Evolutionary conservation across 2,329 filamentous ascomycete species (phyloP).

Genomic region (Diaporthe amygdali): DNA sequence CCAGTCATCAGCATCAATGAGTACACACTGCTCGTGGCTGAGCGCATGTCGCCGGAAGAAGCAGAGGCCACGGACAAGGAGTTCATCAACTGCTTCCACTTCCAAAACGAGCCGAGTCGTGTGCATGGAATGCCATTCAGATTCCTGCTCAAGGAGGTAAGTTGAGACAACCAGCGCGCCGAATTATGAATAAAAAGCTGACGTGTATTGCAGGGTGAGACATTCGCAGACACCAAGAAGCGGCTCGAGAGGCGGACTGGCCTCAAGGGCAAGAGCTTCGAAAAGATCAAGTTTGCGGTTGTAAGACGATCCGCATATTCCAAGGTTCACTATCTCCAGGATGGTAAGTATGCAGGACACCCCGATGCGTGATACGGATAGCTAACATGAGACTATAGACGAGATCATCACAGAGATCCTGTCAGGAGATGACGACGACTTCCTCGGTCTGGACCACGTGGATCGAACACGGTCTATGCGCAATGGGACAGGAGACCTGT

Average conservation of each 20-base stretch:
- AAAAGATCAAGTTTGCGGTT: conserved; percentile 96
- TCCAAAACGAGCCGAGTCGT: conserved; percentile 86
- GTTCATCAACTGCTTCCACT: conserved; percentile 85
- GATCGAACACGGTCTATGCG: conserved; percentile 64
- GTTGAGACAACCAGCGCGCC: conserved; percentile 32
- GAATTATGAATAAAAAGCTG: background rate
- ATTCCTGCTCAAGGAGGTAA: conserved; percentile 82
- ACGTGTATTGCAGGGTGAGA: conserved; percentile 66
- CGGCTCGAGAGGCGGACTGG: conserved; percentile 91
- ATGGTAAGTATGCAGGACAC: conserved; percentile 68
- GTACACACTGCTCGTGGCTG: conserved; percentile 81
- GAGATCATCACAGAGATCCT: conserved; percentile 62
- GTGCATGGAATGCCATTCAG: conserved; percentile 90
- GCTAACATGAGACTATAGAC: conserved; percentile 45
- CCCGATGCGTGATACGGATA: conserved; percentile 28
- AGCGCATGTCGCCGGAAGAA: conserved; percentile 78
- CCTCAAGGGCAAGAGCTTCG: conserved; percentile 96
- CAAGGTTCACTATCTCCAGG: conserved; percentile 81
- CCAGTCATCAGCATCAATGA: conserved; percentile 85
- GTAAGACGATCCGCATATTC: conserved; percentile 75
- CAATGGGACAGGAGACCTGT: conserved; percentile 68
- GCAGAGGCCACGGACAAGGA: conserved; percentile 60
- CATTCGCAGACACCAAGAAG: conserved; percentile 91
- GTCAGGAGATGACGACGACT: conserved; percentile 58
- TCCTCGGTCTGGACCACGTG: conserved; percentile 69